phyloP scores from a whole-genome alignment of 2,329 filamentous ascomycete genomes.

The Calycina herbarum region DNA sequence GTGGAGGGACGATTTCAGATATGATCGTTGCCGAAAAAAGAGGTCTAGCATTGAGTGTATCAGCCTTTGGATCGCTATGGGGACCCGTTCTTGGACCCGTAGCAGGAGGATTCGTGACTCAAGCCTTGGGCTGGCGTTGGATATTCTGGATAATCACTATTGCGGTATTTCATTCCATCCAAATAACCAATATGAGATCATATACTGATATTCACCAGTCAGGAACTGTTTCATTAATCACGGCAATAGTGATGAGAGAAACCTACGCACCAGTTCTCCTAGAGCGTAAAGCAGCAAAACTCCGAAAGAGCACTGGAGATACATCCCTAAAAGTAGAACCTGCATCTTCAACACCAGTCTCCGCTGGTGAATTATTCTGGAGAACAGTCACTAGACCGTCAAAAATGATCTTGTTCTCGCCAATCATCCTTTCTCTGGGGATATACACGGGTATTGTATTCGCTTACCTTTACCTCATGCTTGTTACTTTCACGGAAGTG shows the following conservation, averaged over 20 bases:
- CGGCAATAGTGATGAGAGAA: constrained; percentile 38
- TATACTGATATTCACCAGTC: neutral
- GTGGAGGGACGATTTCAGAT: constrained; percentile 30
- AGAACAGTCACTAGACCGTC: constrained; percentile 39
- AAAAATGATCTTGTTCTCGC: constrained; percentile 39
- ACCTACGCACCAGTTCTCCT: constrained; percentile 50
- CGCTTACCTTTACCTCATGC: constrained; percentile 51
- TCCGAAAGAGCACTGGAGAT: constrained; percentile 53
- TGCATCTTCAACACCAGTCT: neutral
- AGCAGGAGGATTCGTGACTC: constrained; percentile 49
- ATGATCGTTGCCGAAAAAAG: constrained; percentile 24
- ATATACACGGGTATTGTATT: constrained; percentile 52
- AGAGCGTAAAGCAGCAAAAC: constrained; percentile 40
- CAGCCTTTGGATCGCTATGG: constrained; percentile 31
- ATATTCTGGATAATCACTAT: constrained; percentile 50
- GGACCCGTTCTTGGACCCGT: constrained; percentile 42
- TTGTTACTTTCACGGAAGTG: constrained; percentile 50
- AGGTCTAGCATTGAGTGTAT: constrained; percentile 26
- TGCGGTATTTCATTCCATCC: constrained; percentile 7
- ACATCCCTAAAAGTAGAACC: constrained; percentile 4
- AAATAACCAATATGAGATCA: neutral
- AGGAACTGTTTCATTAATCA: neutral
- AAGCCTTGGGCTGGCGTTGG: constrained; percentile 52
- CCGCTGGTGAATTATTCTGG: neutral
- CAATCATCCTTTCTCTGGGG: constrained; percentile 43